Base-by-base conservation (phyloP, 768 basidiomycete genomes). In the Coprinopsis strossmayeri region DNA sequence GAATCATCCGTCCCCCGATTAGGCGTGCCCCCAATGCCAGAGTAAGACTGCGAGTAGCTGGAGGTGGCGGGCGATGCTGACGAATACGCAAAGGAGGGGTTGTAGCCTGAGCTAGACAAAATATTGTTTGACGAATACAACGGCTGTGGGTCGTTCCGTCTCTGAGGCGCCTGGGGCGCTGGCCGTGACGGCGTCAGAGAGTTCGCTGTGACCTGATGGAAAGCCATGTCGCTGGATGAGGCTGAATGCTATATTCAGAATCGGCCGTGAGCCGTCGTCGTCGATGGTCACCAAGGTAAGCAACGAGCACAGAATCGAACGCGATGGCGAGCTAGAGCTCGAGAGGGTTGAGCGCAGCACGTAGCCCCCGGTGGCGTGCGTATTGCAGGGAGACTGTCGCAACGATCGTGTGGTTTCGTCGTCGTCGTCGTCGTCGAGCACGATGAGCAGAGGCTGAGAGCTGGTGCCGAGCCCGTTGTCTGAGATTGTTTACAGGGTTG, bases 11-110 rank as follows among this genome's bases (percentile, higher is more conserved):
- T 50, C 34, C 65, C 69, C 47, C 81, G 74, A 64, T 78, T 77
- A 24, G 89, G 89, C 1, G 87, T 84, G 38, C 79, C 89, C 42
- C 89, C 89, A 53, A 91, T 91, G 47, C 89, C 87, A 5, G 83
- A 77, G 65, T 89, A 89, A n/a, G 78, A 25, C 73, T 69, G 61
- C 85, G 86, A 3, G 83, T 77, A 0, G 85, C 82, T 40, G 71
- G 25, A 20, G 9, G 25, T 67, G 1, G 80, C 74, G 13, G 79
- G 71, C 2, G 75, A 70, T 21, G 70, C 63, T 48, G 66, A 73
- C 51, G 15, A 12, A n/a, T 32, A 44, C 27, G 71, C 71, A 57
- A 82, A 82, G 1, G 82, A 77, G 1, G 78, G 60, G 55, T 70
- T 77, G 64, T 84, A 86, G 34, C 79, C 79, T 25, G 79, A 73